Conservation (phyloP, 306 rosid species). For the Corylus heterophylla region DNA sequence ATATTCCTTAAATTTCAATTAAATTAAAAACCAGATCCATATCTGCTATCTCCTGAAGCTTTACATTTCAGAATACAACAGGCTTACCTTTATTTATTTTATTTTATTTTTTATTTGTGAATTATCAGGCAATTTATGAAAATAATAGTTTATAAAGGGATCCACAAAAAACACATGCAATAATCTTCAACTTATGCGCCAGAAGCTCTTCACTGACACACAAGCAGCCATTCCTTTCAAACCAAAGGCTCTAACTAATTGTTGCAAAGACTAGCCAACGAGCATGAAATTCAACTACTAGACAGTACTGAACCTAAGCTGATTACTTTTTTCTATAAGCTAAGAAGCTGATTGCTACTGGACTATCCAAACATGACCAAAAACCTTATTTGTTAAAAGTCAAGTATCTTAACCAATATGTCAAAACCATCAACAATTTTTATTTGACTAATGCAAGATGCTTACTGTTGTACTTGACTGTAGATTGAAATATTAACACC, state of each 20-base stretch:
- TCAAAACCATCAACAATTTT: not conserved
- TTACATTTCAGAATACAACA: not conserved
- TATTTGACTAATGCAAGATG: not conserved
- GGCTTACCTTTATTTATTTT: not conserved
- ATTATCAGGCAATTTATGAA: not conserved
- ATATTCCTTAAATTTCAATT: conserved; percentile 22
- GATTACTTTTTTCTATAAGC: no score
- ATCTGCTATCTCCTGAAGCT: not conserved
- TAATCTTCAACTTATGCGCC: not conserved
- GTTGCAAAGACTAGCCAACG: no score
- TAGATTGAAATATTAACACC: no score
- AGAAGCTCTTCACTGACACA: not conserved
- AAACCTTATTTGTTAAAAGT: not conserved
- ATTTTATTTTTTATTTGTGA: not conserved
- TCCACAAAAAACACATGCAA: not conserved
- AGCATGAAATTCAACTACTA: not conserved
- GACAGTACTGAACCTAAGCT: not conserved
- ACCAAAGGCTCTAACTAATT: no score
- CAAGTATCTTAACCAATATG: not conserved
- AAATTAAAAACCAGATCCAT: not conserved
- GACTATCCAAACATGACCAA: not conserved
- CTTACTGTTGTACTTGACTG: not conserved
- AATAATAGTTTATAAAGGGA: not conserved
- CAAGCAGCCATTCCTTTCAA: not conserved
- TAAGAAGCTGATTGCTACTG: not conserved